Percentiles rank a stretch among this genome's conserved stretches.
Conservation (phyloP, 2,329 filamentous ascomycete genomes). For the Chrysosporium keratinophilum region DNA sequence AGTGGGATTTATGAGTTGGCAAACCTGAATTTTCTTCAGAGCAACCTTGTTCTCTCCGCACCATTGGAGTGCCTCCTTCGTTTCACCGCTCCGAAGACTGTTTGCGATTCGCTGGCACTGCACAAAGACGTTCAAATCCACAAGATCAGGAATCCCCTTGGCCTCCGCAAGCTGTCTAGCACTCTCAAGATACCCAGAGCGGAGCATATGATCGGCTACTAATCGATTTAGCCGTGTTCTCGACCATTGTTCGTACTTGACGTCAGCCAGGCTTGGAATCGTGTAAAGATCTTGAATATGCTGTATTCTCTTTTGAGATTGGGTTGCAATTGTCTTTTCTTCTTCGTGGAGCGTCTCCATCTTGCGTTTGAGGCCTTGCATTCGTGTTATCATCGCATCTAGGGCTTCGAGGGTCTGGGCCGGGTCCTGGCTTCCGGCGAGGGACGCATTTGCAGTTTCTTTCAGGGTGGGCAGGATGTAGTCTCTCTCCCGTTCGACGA, state of each 20-base stretch:
- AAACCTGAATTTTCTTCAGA: slow-evolving; percentile 72
- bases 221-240: slow-evolving; percentile 69
- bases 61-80: slow-evolving; percentile 75
- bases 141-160: slow-evolving; percentile 66
- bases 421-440: slow-evolving; percentile 51
- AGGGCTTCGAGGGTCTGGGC: slow-evolving; percentile 68
- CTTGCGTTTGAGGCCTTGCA: slow-evolving; percentile 82
- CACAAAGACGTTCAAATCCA: slow-evolving; percentile 81
- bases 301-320: slow-evolving; percentile 63
- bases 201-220: slow-evolving; percentile 82
- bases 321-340: slow-evolving; percentile 63
- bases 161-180: slow-evolving; percentile 65
- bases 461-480: slow-evolving; percentile 41
- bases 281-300: slow-evolving; percentile 73
- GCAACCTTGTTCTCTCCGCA: slow-evolving; percentile 89
- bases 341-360: slow-evolving; percentile 67
- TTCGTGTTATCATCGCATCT: slow-evolving; percentile 73
- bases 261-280: slow-evolving; percentile 74
- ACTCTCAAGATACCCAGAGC: slow-evolving; percentile 69
- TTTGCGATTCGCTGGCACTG: slow-evolving; percentile 68
- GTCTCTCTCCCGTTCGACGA: slow-evolving; percentile 40
- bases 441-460: slow-evolving; percentile 50
- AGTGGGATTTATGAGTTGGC: slow-evolving; percentile 19
- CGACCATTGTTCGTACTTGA: slow-evolving; percentile 88
- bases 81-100: slow-evolving; percentile 58